phyloP scores from a whole-genome alignment of 257 asterid genomes.

The Nyctanthes arbortristis region DNA sequence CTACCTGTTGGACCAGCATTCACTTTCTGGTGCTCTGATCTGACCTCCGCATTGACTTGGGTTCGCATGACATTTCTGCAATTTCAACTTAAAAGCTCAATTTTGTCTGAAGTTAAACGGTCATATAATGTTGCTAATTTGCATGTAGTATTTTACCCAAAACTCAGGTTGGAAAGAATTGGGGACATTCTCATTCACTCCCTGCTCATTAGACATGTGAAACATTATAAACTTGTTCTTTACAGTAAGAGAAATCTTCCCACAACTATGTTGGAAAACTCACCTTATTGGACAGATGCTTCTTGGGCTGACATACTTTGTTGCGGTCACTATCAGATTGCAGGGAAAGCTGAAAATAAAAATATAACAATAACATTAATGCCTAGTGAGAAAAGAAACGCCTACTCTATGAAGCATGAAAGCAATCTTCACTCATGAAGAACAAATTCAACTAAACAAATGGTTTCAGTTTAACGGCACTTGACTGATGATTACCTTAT shows the following conservation, averaged over 20 bases:
- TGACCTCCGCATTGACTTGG: slow-evolving; percentile 58
- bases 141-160: slow-evolving; percentile 42
- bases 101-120: not conserved
- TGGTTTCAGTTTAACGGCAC: not conserved
- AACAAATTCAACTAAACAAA: not conserved
- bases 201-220: slow-evolving; percentile 33
- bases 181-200: slow-evolving; percentile 46
- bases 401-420: not conserved
- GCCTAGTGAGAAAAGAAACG: not conserved
- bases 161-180: slow-evolving; percentile 44
- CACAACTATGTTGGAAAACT: slow-evolving; percentile 20
- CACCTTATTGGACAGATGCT: slow-evolving; percentile 44
- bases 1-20: slow-evolving; percentile 51
- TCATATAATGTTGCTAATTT: not conserved
- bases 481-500: slow-evolving; percentile 44
- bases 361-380: too few relatives aligned
- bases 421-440: not conserved
- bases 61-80: slow-evolving; percentile 54
- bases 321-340: slow-evolving; percentile 37
- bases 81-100: slow-evolving; percentile 17
- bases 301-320: slow-evolving; percentile 30
- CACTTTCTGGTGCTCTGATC: slow-evolving; percentile 37
- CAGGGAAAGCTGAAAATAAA: slow-evolving; percentile 68
- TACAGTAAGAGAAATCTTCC: not conserved
- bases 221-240: not conserved